phyloP scores from a whole-genome alignment of 2,329 filamentous ascomycete genomes.

The Rhytidhysteron rufulum region DNA sequence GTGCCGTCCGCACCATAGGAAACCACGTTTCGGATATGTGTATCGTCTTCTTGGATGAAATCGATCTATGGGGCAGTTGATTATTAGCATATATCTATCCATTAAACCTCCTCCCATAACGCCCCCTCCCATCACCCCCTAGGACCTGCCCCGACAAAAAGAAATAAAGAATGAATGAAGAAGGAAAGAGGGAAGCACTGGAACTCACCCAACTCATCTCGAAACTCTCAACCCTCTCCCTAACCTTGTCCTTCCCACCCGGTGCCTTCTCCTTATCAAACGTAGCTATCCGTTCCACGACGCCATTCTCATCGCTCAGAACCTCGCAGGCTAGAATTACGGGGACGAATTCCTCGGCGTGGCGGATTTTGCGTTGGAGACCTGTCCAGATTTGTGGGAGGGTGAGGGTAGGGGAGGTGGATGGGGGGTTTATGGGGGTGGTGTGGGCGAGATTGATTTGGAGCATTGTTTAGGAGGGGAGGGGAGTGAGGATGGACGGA shows the following conservation, averaged over 20 bases:
- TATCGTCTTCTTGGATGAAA: constrained; percentile 42
- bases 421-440: constrained; percentile 41
- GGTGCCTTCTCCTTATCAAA: constrained; percentile 36
- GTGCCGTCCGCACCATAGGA: constrained; percentile 33
- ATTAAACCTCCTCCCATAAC: neutral
- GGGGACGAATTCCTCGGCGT: constrained; percentile 44
- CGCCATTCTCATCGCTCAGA: constrained; percentile 34
- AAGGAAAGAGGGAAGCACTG: constrained; percentile 2
- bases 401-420: constrained; percentile 34
- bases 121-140: neutral
- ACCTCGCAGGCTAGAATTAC: constrained; percentile 41
- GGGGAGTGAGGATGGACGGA: no score
- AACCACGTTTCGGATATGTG: constrained; percentile 43
- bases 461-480: no score
- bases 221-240: constrained; percentile 37
- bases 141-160: neutral
- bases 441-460: constrained; percentile 41
- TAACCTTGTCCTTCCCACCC: constrained; percentile 17
- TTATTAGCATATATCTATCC: neutral
- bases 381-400: constrained; percentile 40
- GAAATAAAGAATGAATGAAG: neutral
- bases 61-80: constrained; percentile 37
- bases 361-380: constrained; percentile 44
- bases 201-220: constrained; percentile 38
- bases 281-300: constrained; percentile 33